Conservation (phyloP, 2,329 filamentous ascomycete species). For the Aspergillus proliferans region DNA sequence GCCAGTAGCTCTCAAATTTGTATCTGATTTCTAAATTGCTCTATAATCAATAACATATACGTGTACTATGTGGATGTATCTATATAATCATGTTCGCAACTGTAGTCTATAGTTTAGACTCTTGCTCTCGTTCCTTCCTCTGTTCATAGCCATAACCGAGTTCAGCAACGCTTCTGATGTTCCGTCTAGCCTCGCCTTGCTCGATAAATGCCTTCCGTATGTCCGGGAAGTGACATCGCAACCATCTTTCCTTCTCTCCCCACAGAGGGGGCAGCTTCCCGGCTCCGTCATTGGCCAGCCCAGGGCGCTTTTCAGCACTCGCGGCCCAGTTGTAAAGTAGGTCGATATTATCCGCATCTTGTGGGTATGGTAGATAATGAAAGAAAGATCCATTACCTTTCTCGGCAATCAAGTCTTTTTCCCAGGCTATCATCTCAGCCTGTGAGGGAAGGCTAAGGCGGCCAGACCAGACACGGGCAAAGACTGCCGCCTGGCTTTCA, state of each 20-base stretch:
- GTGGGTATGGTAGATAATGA: constrained; percentile 48
- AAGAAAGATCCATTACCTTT: constrained; percentile 47
- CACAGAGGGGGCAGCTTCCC: constrained; percentile 68
- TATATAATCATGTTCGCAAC: neutral
- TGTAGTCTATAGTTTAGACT: too few species aligned
- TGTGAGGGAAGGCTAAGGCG: constrained; percentile 57
- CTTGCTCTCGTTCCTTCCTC: constrained; percentile 20
- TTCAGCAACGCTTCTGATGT: constrained; percentile 61
- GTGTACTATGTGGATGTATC: neutral
- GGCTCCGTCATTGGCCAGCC: constrained; percentile 37
- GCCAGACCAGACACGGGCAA: constrained; percentile 72
- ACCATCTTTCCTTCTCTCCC: constrained; percentile 66
- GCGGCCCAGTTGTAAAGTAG: constrained; percentile 39
- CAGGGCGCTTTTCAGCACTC: constrained; percentile 28
- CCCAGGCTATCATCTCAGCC: constrained; percentile 65
- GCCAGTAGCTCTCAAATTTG: constrained; percentile 1
- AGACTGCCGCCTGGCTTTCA: constrained; percentile 70
- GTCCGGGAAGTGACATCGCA: constrained; percentile 59
- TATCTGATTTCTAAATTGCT: neutral
- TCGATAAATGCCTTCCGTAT: constrained; percentile 68
- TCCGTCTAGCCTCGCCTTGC: constrained; percentile 51
- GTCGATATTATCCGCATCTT: constrained; percentile 43
- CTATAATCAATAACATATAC: neutral
- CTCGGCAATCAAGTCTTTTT: constrained; percentile 37
- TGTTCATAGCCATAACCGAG: constrained; percentile 60